A percentile compares a stretch with the other conserved stretches of the same genome.
phyloP scores from a whole-genome alignment of 257 asterid genomes.

The Catharanthus roseus region DNA sequence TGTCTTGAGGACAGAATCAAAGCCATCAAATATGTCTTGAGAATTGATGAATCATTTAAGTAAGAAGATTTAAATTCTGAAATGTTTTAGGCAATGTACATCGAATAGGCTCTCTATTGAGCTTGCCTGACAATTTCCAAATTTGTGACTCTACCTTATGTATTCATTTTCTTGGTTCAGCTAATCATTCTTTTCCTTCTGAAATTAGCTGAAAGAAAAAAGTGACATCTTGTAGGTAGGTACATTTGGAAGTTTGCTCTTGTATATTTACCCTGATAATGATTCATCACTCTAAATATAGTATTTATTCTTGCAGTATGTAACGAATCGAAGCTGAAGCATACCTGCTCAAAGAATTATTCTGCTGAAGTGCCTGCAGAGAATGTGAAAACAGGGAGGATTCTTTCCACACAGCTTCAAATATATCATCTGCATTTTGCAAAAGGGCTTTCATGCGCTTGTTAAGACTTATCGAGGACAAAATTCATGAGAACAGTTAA shows the following conservation, averaged over 20 bases:
- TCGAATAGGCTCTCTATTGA: background rate
- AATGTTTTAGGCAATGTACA: background rate
- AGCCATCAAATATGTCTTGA: constrained; percentile 86
- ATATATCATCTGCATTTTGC: too few relatives aligned
- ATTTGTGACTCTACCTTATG: constrained; percentile 76
- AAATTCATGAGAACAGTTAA: constrained; percentile 56
- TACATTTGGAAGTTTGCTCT: constrained; percentile 19
- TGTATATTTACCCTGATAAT: constrained; percentile 8
- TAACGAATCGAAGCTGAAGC: constrained; percentile 59
- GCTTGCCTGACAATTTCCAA: constrained; percentile 23
- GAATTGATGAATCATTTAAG: constrained; percentile 84
- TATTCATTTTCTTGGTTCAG: constrained; percentile 84
- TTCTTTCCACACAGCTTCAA: background rate
- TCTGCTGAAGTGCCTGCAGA: constrained; percentile 79
- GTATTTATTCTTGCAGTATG: background rate
- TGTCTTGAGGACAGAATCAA: constrained; percentile 97
- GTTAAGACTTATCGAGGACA: constrained; percentile 47
- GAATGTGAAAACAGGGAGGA: constrained; percentile 70
- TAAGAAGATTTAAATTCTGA: constrained; percentile 43
- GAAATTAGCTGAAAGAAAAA: constrained; percentile 92
- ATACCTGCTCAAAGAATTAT: constrained; percentile 87
- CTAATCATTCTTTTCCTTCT: too few relatives aligned
- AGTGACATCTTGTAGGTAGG: constrained; percentile 94
- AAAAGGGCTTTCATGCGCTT: background rate
- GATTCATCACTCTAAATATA: background rate